Percentiles rank a stretch among this genome's conserved stretches.
phyloP scores from a whole-genome alignment of 306 rosid species.

The Geum urbanum region DNA sequence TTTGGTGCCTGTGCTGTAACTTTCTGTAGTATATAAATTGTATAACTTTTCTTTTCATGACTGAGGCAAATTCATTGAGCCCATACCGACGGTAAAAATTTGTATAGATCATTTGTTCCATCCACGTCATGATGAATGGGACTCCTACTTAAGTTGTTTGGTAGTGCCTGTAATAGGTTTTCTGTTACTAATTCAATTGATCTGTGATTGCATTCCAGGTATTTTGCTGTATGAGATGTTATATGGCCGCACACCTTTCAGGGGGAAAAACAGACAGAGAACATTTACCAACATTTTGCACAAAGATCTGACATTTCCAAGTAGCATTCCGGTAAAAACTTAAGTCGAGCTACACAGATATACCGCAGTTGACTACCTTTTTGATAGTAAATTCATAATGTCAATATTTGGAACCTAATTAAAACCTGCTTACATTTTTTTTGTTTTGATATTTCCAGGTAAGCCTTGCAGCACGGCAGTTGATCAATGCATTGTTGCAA shows the following conservation, averaged over 20 bases:
- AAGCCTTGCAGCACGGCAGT: slow-evolving; percentile 79
- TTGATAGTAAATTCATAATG: background rate
- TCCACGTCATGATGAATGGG: background rate
- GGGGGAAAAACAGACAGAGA: slow-evolving; percentile 87
- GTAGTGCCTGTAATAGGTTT: background rate
- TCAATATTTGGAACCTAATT: slow-evolving; percentile 7
- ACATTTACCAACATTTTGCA: slow-evolving; percentile 81
- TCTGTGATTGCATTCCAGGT: slow-evolving; percentile 48
- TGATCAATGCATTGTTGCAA: slow-evolving; percentile 84
- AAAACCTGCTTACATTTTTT: slow-evolving; percentile 18
- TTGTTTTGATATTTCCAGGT: slow-evolving; percentile 45
- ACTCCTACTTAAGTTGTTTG: background rate
- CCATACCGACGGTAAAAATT: background rate
- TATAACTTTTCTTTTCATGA: background rate
- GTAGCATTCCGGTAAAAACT: slow-evolving; percentile 70
- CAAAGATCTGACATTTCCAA: slow-evolving; percentile 93
- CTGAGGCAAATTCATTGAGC: background rate
- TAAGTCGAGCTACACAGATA: background rate
- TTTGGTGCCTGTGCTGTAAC: background rate
- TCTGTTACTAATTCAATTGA: background rate
- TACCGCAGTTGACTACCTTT: background rate
- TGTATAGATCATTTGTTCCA: background rate
- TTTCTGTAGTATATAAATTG: background rate
- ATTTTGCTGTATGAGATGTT: slow-evolving; percentile 91
- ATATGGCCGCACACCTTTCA: slow-evolving; percentile 89